phyloP scores from a whole-genome alignment of 345 rosid species.

The Eucalyptus lansdowneana region DNA sequence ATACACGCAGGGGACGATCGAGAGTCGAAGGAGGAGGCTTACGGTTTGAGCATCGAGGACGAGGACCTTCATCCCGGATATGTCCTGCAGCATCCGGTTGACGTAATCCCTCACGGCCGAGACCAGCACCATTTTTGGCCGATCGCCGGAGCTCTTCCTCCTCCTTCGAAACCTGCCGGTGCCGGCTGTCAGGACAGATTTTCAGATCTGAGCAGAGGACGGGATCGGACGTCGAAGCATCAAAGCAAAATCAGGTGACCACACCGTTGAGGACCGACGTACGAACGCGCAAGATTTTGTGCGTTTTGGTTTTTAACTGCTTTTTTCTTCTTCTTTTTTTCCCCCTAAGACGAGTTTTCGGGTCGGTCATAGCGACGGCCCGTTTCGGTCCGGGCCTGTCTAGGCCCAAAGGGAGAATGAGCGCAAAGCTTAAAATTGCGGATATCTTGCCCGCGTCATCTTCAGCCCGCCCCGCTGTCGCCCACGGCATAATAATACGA shows the following conservation, averaged over 20 bases:
- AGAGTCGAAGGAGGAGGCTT: not conserved
- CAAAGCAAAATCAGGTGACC: not conserved
- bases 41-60: constrained; percentile 97
- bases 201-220: not conserved
- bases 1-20: not conserved
- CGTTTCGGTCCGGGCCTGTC: not conserved
- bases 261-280: not conserved
- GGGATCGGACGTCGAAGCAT: not conserved
- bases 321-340: not conserved
- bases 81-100: constrained; percentile 90
- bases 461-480: not conserved
- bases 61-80: constrained; percentile 99
- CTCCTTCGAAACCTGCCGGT: not conserved
- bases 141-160: not conserved
- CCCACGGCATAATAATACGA: not conserved
- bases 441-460: not conserved
- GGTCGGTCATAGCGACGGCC: not conserved
- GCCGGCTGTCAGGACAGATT: not conserved
- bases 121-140: constrained; percentile 52
- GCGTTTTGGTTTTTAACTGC: not conserved
- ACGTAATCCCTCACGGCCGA: constrained; percentile 81
- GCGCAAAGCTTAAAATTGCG: not conserved
- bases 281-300: not conserved
- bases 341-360: not conserved
- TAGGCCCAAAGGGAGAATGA: not conserved